These are phyloP conservation scores for Biscogniauxia marginata DNA, from an alignment of 2,329 filamentous ascomycete species.

Conservation along the genomic window DNA sequence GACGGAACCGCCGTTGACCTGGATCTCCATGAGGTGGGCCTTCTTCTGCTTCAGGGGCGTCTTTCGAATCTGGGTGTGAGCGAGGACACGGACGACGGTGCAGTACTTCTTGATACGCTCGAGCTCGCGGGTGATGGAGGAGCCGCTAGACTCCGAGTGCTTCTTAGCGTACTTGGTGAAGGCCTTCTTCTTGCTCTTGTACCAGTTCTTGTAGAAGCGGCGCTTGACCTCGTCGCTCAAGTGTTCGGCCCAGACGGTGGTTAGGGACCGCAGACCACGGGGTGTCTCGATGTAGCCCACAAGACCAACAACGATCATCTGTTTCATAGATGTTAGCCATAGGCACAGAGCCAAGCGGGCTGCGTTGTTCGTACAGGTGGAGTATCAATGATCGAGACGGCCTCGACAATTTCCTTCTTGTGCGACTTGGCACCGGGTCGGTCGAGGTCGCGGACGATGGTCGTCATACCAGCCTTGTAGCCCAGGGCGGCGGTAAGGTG, in stretches of 20 bases:
- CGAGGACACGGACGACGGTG: slow-evolving; percentile 97
- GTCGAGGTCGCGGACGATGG: slow-evolving; percentile 98
- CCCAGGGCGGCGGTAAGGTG: slow-evolving; percentile 98
- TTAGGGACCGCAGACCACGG: slow-evolving; percentile 97
- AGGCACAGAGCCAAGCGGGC: slow-evolving; percentile 74
- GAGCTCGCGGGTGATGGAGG: slow-evolving; percentile 92
- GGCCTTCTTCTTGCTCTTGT: slow-evolving; percentile 99
- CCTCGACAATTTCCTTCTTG: slow-evolving; percentile 97
- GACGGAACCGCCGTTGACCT: slow-evolving; percentile 96
- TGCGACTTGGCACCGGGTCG: slow-evolving; percentile 98
- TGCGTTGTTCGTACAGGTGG: slow-evolving; percentile 91
- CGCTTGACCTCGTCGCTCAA: slow-evolving; percentile 98
- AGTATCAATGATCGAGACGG: slow-evolving; percentile 84
- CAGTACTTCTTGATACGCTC: slow-evolving; percentile 99
- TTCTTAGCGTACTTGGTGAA: slow-evolving; percentile 99
- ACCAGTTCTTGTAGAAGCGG: slow-evolving; percentile 99
- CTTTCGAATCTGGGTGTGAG: slow-evolving; percentile 99
- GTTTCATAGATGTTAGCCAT: slow-evolving; percentile 66
- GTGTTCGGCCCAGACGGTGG: slow-evolving; percentile 99
- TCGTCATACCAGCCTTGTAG: slow-evolving; percentile 99
- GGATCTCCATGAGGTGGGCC: slow-evolving; percentile 99
- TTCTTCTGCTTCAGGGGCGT: slow-evolving; percentile 99
- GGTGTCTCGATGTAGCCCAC: slow-evolving; percentile 99
- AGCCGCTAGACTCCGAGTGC: slow-evolving; percentile 90
- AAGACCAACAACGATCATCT: slow-evolving; percentile 99